Conservation (phyloP, 495 filamentous ascomycete species). For the Geopyxis carbonaria region DNA sequence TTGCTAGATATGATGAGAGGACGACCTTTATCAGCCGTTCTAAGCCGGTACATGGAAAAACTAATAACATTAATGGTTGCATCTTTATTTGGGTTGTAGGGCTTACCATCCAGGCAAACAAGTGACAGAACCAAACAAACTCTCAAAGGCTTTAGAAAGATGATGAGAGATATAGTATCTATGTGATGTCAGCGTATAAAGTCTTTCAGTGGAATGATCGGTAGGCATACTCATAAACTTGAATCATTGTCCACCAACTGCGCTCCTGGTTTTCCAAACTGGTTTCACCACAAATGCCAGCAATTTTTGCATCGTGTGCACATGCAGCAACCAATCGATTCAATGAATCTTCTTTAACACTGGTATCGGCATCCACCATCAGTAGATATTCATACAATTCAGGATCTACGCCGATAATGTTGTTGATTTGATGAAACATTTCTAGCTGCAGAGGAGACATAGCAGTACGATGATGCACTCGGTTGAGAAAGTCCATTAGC, state of each 20-base stretch:
- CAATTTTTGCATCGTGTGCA: conserved; percentile 86
- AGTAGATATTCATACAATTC: conserved; percentile 94
- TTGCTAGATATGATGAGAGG: conserved; percentile 83
- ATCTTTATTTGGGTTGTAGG: background rate
- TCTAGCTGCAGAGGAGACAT: conserved; percentile 95
- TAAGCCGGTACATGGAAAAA: conserved; percentile 96
- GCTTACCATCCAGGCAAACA: conserved; percentile 97
- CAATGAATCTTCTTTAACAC: conserved; percentile 77
- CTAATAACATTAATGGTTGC: conserved; percentile 35
- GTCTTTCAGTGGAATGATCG: no score
- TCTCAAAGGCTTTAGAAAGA: conserved; percentile 85
- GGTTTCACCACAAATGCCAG: conserved; percentile 93
- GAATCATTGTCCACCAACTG: conserved; percentile 99
- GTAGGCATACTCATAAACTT: conserved; percentile 97
- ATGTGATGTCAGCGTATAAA: no score
- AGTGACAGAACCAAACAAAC: conserved; percentile 84
- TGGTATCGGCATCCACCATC: conserved; percentile 96
- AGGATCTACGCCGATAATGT: conserved; percentile 94
- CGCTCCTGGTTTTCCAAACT: conserved; percentile 87
- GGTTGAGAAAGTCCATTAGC: conserved; percentile 78
- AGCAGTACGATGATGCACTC: conserved; percentile 78
- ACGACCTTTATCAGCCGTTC: conserved; percentile 78
- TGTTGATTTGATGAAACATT: conserved; percentile 98
- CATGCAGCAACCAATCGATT: conserved; percentile 87
- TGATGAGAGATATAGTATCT: conserved; percentile 97